Base-by-base conservation (phyloP, 2,329 filamentous ascomycete species). In the Didymella pomorum region DNA sequence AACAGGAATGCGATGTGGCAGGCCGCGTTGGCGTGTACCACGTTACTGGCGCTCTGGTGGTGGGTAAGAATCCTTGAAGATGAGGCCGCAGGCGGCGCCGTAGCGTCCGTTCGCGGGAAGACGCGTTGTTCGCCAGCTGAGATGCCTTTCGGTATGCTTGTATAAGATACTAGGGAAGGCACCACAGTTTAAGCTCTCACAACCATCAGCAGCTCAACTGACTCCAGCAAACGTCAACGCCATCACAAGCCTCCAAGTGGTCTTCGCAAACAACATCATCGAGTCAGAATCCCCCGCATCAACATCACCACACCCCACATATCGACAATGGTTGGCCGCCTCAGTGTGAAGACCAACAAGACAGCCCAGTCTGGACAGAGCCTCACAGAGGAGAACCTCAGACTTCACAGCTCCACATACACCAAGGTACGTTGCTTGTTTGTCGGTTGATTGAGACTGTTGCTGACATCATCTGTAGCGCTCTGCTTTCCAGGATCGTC, bases 331-430 rank as follows among this genome's bases (percentile, higher is more conserved):
- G 58, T 50, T 51, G 52, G 44, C 48, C 58, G 33, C 25, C 29
- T 56, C 26, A 60, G 43, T 48, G 53, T 56, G 25, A 56, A 54
- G 31, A 42, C 26, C 26, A 54, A 45, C 11, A 51, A 50, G 45
- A 51, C 50, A 23, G 41, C 46, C 50, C 58, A 58, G 47, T 35
- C 52, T 12, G 44, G 37, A 26, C 35, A 37, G 39, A 35, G 28
- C 51, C 62, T 76, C 37, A 74, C 73, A 1, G 70, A 73, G 43
- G 69, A 72, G 44, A 76, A 76, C 56, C 42, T 76, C 28, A 64
- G 67, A 46, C 54, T 70, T 41, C 73, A 76, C 52, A 69, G 70
- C 49, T 67, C 63, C 1, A 53, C 63, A 46, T 65, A 58, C 29
- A 49, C 51, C 18, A 68, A 71, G 65, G 74, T 76, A 56, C 29